Percentiles rank a stretch among this genome's conserved stretches.
Evolutionary conservation across 164 flowering plant genomes (phyloP).

Genomic region (Berberis thunbergii): DNA sequence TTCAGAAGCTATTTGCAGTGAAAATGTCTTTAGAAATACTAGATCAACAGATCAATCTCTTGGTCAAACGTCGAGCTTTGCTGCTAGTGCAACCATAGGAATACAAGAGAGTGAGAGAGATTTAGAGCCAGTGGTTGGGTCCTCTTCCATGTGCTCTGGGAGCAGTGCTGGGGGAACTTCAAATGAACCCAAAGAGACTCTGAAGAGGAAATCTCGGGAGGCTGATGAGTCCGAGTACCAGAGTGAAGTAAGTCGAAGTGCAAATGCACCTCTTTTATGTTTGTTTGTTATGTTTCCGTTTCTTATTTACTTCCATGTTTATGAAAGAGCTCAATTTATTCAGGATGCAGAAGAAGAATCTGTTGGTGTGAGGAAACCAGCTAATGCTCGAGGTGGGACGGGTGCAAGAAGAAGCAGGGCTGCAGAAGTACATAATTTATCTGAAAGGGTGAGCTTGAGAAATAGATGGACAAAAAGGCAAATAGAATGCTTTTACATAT

Average conservation of each 20-base stretch:
- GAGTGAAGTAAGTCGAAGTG: slow-evolving; percentile 55
- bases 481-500: not conserved
- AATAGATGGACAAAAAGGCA: not conserved
- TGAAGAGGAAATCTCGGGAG: slow-evolving; percentile 55
- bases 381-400: slow-evolving; percentile 29
- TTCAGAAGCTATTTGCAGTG: slow-evolving; percentile 20
- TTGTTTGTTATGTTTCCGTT: not conserved
- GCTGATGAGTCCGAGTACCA: slow-evolving; percentile 56
- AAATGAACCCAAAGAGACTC: slow-evolving; percentile 24
- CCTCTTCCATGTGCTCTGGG: slow-evolving; percentile 83
- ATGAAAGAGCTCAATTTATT: slow-evolving; percentile 1
- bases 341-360: slow-evolving; percentile 92
- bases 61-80: slow-evolving; percentile 14
- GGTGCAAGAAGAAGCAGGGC: slow-evolving; percentile 87
- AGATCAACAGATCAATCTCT: slow-evolving; percentile 7
- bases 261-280: not conserved
- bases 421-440: slow-evolving; percentile 96
- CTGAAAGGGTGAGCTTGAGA: slow-evolving; percentile 71
- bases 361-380: slow-evolving; percentile 38
- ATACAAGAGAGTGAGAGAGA: slow-evolving; percentile 29
- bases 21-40: slow-evolving; percentile 21
- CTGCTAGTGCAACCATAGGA: slow-evolving; percentile 24
- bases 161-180: slow-evolving; percentile 53
- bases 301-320: not conserved
- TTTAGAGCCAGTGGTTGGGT: slow-evolving; percentile 42